phyloP scores from a whole-genome alignment of 176 grass and related monocot genomes.

The Aegilops umbellulata region DNA sequence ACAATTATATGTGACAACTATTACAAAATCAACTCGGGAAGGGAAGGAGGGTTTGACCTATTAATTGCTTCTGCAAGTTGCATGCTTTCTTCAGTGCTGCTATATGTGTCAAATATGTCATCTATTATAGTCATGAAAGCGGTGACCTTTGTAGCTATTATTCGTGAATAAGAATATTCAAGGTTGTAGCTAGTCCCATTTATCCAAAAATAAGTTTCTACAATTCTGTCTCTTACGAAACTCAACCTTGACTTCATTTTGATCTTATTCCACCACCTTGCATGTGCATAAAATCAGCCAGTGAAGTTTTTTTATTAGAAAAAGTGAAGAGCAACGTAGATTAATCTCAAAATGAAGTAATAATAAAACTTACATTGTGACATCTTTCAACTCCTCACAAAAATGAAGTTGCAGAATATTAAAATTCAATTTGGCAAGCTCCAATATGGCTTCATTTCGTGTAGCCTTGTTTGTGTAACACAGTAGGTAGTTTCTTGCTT shows the following conservation, averaged over 20 bases:
- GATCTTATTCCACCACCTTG: slow-evolving; percentile 40
- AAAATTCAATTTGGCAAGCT: slow-evolving; percentile 6
- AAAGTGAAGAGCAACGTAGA: not conserved
- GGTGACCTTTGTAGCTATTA: slow-evolving; percentile 14
- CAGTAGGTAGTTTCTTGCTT: slow-evolving; percentile 16
- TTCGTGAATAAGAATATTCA: slow-evolving; percentile 4
- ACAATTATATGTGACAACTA: not conserved
- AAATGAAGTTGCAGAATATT: not conserved
- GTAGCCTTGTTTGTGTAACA: slow-evolving; percentile 7
- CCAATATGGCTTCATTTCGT: slow-evolving; percentile 13
- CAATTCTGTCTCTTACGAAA: too few relatives aligned
- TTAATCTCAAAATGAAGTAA: not conserved
- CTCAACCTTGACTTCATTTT: not conserved
- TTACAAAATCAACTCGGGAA: not conserved
- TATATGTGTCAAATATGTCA: slow-evolving; percentile 35
- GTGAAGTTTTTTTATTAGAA: not conserved
- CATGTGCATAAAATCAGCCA: not conserved
- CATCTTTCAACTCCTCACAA: not conserved
- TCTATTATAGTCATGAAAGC: slow-evolving; percentile 30
- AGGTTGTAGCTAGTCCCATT: not conserved
- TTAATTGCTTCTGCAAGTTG: slow-evolving; percentile 27
- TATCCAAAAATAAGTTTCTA: too few relatives aligned
- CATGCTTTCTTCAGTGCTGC: slow-evolving; percentile 14
- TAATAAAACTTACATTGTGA: not conserved
- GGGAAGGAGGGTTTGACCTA: not conserved